A percentile compares a stretch with the other conserved stretches of the same genome.
phyloP scores from a whole-genome alignment of 2,329 filamentous ascomycete genomes.

The Ceratocystis colombiana region DNA sequence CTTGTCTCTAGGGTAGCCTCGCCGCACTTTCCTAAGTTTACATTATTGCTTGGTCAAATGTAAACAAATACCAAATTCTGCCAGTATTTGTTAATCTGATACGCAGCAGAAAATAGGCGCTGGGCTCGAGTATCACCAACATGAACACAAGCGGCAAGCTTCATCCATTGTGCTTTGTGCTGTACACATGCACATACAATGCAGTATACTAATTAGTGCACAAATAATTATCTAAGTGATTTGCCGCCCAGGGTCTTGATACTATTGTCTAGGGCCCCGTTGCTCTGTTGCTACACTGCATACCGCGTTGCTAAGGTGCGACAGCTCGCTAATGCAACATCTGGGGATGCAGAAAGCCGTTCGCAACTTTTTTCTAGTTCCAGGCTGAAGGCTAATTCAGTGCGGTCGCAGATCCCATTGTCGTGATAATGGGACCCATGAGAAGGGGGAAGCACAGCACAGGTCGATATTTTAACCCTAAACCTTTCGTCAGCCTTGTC shows the following conservation, averaged over 20 bases:
- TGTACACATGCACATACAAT: background rate
- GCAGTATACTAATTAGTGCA: background rate
- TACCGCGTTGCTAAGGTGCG: slow-evolving; percentile 16
- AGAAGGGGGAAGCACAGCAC: background rate
- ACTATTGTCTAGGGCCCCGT: background rate
- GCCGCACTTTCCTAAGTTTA: background rate
- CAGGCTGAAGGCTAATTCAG: background rate
- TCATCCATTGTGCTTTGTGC: background rate
- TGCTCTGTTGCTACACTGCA: slow-evolving; percentile 9
- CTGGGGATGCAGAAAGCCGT: slow-evolving; percentile 11
- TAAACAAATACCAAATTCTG: no score
- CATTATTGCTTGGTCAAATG: background rate
- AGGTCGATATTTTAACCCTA: background rate
- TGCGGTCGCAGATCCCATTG: background rate
- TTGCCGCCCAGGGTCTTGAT: background rate
- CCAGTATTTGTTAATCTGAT: no score
- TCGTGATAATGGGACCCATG: background rate
- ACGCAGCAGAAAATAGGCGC: background rate
- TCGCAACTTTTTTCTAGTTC: slow-evolving; percentile 9
- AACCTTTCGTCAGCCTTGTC: no score
- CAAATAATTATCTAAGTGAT: background rate
- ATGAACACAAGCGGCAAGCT: background rate
- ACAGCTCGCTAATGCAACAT: slow-evolving; percentile 17
- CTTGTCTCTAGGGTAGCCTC: slow-evolving; percentile 1
- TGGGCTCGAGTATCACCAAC: background rate